phyloP scores from a whole-genome alignment of 345 rosid species.

The Passiflora organensis region DNA sequence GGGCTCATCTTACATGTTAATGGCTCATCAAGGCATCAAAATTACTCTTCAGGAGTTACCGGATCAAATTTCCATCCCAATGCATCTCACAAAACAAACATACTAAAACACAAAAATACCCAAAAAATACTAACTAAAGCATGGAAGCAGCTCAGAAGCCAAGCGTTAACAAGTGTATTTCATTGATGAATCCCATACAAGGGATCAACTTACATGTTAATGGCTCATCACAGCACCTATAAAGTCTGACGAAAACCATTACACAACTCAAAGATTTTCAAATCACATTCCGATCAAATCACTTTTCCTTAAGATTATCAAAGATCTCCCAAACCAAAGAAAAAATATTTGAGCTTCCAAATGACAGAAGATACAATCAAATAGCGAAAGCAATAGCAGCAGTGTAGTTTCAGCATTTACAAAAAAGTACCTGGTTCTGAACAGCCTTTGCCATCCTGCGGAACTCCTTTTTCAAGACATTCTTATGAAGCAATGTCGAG shows the following conservation, averaged over 20 bases:
- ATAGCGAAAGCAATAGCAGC: background rate
- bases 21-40: constrained; percentile 35
- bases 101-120: too few relatives aligned
- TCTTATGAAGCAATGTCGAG: constrained; percentile 11
- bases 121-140: background rate
- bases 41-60: background rate
- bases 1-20: constrained; percentile 42
- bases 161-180: constrained; percentile 37
- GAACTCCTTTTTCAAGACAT: background rate
- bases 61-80: background rate
- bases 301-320: background rate
- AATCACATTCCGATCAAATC: background rate
- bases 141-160: background rate
- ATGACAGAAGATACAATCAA: background rate
- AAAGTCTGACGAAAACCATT: background rate
- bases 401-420: too few relatives aligned
- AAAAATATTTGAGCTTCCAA: background rate
- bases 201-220: constrained; percentile 44
- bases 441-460: constrained; percentile 22
- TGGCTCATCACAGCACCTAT: constrained; percentile 41
- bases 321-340: background rate
- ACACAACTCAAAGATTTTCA: background rate
- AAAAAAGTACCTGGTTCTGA: constrained; percentile 10
- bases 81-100: background rate
- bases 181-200: constrained; percentile 35